phyloP scores from a whole-genome alignment of 2,329 filamentous ascomycete genomes.

The Alternaria viburni region DNA sequence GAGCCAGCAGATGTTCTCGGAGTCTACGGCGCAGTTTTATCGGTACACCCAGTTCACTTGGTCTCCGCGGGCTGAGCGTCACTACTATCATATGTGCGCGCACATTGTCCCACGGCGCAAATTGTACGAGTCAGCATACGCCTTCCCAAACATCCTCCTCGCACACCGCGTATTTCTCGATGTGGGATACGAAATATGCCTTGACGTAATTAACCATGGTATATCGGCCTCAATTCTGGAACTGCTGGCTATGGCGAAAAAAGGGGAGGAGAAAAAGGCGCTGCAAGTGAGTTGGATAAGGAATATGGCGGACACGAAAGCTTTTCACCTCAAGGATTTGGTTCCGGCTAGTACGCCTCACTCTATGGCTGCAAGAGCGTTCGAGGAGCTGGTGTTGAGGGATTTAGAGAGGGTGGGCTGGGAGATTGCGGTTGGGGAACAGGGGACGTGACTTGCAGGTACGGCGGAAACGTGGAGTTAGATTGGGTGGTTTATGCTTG shows the following conservation, averaged over 20 bases:
- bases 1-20: neutral
- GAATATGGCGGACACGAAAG: neutral
- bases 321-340: neutral
- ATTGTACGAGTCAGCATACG: neutral
- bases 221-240: neutral
- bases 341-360: neutral
- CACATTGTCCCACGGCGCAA: neutral
- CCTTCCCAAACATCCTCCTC: neutral
- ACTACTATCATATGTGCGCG: neutral
- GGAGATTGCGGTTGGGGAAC: neutral
- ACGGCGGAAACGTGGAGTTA: no score
- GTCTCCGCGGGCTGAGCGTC: rapidly evolving
- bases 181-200: neutral
- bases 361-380: neutral
- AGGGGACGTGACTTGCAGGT: neutral
- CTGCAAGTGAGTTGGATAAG: neutral
- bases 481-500: rapidly evolving
- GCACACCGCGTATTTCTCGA: neutral
- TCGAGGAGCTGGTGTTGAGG: neutral
- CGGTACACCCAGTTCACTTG: neutral
- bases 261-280: neutral
- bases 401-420: neutral
- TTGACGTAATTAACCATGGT: neutral
- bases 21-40: neutral
- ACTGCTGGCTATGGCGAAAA: neutral